Percentiles rank a stretch among this genome's conserved stretches.
Evolutionary conservation across 1,139 yeast genomes (phyloP).

Genomic region (Yamadazyma songkhlaensis): DNA sequence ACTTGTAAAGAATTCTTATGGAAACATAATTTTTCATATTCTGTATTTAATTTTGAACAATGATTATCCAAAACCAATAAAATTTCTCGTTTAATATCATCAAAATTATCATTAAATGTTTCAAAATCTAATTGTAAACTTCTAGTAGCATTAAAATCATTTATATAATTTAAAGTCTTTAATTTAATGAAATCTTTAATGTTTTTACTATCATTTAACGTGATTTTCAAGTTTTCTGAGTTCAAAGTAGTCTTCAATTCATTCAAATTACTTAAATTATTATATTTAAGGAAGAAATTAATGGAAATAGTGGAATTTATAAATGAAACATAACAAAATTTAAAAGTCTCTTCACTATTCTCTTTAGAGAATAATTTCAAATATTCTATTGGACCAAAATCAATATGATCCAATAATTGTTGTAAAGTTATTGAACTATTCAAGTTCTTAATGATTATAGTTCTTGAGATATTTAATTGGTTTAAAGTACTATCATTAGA

Average conservation of each 20-base stretch:
- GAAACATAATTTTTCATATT: slow-evolving; percentile 6
- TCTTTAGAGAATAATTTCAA: slow-evolving; percentile 31
- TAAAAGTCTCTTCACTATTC: slow-evolving; percentile 12
- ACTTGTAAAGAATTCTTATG: slow-evolving; percentile 13
- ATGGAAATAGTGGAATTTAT: slow-evolving; percentile 35
- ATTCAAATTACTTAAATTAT: slow-evolving; percentile 25
- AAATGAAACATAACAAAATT: slow-evolving; percentile 40
- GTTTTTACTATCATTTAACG: slow-evolving; percentile 25
- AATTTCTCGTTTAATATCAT: neutral
- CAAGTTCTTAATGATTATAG: slow-evolving; percentile 34
- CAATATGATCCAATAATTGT: slow-evolving; percentile 33
- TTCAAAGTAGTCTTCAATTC: slow-evolving; percentile 25
- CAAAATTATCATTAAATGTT: neutral
- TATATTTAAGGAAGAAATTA: slow-evolving; percentile 35
- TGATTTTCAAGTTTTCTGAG: slow-evolving; percentile 30
- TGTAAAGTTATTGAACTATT: slow-evolving; percentile 24
- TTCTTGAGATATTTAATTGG: slow-evolving; percentile 36
- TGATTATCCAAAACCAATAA: neutral
- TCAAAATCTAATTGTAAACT: slow-evolving; percentile 16
- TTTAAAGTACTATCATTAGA: slow-evolving; percentile 23
- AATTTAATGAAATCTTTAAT: slow-evolving; percentile 38
- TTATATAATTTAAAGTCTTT: slow-evolving; percentile 42
- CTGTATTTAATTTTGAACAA: slow-evolving; percentile 4
- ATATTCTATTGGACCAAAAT: slow-evolving; percentile 45
- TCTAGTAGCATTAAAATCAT: slow-evolving; percentile 41